These are phyloP conservation scores for Carex parvula DNA, from an alignment of 176 grass and related monocot genomes.

Conservation along the genomic window DNA sequence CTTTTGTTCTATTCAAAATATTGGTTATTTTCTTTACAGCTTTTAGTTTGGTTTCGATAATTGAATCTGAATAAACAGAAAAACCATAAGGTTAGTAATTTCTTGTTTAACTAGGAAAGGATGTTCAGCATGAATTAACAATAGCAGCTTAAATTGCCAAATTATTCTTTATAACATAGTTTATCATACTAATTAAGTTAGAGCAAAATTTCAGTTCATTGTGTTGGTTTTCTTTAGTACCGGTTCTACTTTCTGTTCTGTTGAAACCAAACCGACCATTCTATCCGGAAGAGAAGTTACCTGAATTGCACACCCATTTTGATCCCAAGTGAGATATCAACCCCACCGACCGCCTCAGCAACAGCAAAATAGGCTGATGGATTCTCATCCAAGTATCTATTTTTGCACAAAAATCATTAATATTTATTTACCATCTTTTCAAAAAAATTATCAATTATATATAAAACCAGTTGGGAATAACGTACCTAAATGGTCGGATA, in stretches of 20 bases:
- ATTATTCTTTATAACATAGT: background rate
- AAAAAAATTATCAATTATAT: background rate
- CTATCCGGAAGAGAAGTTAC: conserved; percentile 31
- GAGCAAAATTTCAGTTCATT: background rate
- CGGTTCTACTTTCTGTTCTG: background rate
- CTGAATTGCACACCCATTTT: conserved; percentile 98
- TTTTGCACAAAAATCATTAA: background rate
- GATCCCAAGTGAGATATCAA: conserved; percentile 89
- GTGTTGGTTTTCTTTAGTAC: background rate
- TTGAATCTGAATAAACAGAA: background rate
- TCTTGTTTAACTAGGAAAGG: background rate
- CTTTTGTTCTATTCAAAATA: background rate
- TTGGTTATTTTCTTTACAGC: background rate
- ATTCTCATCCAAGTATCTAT: conserved; percentile 34
- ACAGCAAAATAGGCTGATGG: conserved; percentile 74
- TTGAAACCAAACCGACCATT: background rate
- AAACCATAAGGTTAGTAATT: background rate
- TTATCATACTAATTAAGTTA: background rate
- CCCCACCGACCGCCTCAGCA: conserved; percentile 67
- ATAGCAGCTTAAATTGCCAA: background rate
- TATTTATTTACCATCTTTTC: background rate
- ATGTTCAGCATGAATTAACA: background rate
- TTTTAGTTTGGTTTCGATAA: background rate
- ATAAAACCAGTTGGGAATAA: background rate
- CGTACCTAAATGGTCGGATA: conserved; percentile 64